phyloP scores from a whole-genome alignment of 164 flowering plant species.

The Akebia trifoliata region DNA sequence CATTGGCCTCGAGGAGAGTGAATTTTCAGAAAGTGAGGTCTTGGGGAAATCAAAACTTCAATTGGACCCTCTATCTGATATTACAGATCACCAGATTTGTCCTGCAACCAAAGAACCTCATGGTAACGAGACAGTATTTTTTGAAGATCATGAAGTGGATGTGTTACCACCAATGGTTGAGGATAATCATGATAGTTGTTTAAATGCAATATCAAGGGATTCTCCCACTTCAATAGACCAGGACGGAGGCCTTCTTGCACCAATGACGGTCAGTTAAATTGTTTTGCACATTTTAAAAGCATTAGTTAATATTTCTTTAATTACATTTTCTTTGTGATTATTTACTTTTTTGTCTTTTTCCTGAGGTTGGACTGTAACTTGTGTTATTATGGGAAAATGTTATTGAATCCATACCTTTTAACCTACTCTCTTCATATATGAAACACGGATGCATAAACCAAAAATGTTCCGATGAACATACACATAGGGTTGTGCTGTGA shows the following conservation, averaged over 20 bases:
- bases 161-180: conserved; percentile 5
- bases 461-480: no score
- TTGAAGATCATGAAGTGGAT: conserved; percentile 16
- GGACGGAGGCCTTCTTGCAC: conserved; percentile 20
- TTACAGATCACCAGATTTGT: conserved; percentile 15
- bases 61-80: conserved; percentile 33
- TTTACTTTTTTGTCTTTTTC: neutral
- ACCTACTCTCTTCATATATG: no score
- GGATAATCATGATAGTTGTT: neutral
- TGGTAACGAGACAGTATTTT: conserved; percentile 9
- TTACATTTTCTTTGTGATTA: neutral
- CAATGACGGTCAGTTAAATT: conserved; percentile 33
- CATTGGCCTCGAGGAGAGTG: conserved; percentile 11
- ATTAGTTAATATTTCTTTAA: neutral
- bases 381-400: no score
- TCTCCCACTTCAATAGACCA: conserved; percentile 20
- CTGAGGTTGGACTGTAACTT: no score
- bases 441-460: no score
- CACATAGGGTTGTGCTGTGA: no score
- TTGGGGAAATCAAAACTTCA: conserved; percentile 12
- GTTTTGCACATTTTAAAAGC: neutral
- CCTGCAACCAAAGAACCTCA: conserved; percentile 20
- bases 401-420: no score
- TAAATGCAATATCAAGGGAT: conserved; percentile 2
- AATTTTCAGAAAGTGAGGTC: conserved; percentile 12